phyloP scores from a whole-genome alignment of 768 basidiomycete genomes.

The Mycena floridula region DNA sequence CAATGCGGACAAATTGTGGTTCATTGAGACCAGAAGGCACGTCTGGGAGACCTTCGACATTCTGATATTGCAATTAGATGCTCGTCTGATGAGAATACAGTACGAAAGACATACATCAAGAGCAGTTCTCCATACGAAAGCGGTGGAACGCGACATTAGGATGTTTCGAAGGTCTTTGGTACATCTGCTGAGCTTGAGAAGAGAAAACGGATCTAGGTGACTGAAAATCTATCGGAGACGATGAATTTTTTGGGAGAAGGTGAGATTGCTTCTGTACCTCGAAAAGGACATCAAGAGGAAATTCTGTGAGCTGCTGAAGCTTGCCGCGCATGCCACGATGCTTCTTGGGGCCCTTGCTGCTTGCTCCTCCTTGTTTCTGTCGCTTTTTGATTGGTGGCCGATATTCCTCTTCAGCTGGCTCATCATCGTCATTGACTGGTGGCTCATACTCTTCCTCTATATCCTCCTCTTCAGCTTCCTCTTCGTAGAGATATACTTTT shows the following conservation, averaged over 20 bases:
- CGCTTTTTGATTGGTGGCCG: neutral
- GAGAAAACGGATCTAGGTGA: neutral
- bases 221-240: neutral
- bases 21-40: neutral
- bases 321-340: slow-evolving; percentile 15
- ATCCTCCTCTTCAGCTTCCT: too few species aligned
- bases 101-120: too few species aligned
- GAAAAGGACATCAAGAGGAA: slow-evolving; percentile 21
- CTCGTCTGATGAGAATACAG: too few species aligned
- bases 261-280: slow-evolving; percentile 17
- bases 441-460: slow-evolving; percentile 4
- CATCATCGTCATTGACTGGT: neutral
- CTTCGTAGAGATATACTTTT: too few species aligned
- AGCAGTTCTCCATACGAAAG: neutral
- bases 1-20: neutral
- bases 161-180: slow-evolving; percentile 1
- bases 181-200: neutral
- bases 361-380: neutral
- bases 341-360: slow-evolving; percentile 2
- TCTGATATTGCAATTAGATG: too few species aligned
- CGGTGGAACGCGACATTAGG: neutral
- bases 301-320: slow-evolving; percentile 15
- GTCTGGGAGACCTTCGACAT: neutral
- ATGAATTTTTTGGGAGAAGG: neutral
- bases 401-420: neutral